A percentile compares a stretch with the other conserved stretches of the same genome.
Conservation (phyloP, 2,329 filamentous ascomycete species). For the Aureobasidium sp. region DNA sequence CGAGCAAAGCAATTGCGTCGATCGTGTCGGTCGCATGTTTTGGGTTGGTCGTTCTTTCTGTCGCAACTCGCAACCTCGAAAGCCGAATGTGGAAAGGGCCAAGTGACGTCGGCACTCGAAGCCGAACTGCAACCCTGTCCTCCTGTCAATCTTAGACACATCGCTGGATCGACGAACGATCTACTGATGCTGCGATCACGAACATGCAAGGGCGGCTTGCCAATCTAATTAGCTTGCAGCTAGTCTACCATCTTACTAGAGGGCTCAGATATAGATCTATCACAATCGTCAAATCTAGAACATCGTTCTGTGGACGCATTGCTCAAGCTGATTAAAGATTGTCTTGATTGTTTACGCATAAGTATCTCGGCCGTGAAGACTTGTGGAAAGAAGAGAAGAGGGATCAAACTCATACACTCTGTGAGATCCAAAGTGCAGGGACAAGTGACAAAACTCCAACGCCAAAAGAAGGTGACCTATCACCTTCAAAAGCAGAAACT, state of each 20-base stretch:
- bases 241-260: not conserved
- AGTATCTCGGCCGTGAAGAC: conserved; percentile 7
- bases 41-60: not conserved
- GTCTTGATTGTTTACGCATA: conserved; percentile 8
- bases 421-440: not conserved
- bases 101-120: not conserved
- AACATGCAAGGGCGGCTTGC: not conserved
- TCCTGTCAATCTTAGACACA: not conserved
- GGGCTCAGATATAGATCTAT: not conserved
- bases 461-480: not conserved
- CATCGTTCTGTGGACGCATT: not conserved
- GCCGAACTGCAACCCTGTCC: not conserved
- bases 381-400: not conserved
- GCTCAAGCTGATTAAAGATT: conserved; percentile 3
- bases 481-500: not conserved
- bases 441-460: not conserved
- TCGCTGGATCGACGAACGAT: conserved; percentile 2
- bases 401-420: not conserved
- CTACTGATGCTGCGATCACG: not conserved
- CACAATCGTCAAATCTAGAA: not conserved
- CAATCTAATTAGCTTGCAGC: not conserved
- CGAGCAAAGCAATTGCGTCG: conserved; percentile 4
- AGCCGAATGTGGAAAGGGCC: conserved; percentile 6
- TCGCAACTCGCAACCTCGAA: not conserved
- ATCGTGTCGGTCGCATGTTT: conserved; percentile 7